Percentiles rank a stretch among this genome's conserved stretches.
phyloP scores from a whole-genome alignment of 176 grass and related monocot species.

The Carex kokanica region DNA sequence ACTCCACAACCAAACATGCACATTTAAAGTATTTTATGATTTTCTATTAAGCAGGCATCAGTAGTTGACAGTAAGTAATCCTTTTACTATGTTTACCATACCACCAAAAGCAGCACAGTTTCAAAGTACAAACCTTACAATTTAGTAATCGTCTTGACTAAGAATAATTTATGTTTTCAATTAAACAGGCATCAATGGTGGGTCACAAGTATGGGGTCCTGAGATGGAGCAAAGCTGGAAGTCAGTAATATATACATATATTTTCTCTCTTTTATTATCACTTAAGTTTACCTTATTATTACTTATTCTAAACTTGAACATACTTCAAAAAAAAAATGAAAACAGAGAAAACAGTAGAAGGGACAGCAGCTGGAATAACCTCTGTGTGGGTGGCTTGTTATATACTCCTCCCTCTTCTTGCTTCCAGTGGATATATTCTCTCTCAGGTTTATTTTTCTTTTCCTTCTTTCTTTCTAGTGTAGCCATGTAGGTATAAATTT shows the following conservation, averaged over 20 bases:
- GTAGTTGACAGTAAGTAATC: not conserved
- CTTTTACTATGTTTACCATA: not conserved
- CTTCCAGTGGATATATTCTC: conserved; percentile 80
- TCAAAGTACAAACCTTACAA: not conserved
- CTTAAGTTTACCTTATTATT: not conserved
- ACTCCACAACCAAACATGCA: too few relatives aligned
- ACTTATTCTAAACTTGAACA: not conserved
- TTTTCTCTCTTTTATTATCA: conserved; percentile 14
- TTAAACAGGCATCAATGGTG: conserved; percentile 85
- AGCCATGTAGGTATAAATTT: conserved; percentile 9
- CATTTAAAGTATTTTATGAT: not conserved
- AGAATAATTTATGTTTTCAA: not conserved
- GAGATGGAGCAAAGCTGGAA: conserved; percentile 96
- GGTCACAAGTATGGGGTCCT: conserved; percentile 86
- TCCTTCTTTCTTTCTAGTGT: not conserved
- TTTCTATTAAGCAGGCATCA: not conserved
- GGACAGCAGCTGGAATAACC: conserved; percentile 92
- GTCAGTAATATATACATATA: conserved; percentile 38
- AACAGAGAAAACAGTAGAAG: conserved; percentile 95
- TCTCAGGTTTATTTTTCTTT: conserved; percentile 56
- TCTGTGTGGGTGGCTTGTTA: conserved; percentile 77
- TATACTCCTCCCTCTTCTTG: conserved; percentile 67
- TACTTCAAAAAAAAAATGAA: not conserved
- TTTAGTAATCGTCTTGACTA: not conserved
- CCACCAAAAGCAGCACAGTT: not conserved